A percentile compares a stretch with the other conserved stretches of the same genome.
These are phyloP conservation scores for Xylariales sp. DNA, from an alignment of 2,329 filamentous ascomycete species.

Conservation along the genomic window DNA sequence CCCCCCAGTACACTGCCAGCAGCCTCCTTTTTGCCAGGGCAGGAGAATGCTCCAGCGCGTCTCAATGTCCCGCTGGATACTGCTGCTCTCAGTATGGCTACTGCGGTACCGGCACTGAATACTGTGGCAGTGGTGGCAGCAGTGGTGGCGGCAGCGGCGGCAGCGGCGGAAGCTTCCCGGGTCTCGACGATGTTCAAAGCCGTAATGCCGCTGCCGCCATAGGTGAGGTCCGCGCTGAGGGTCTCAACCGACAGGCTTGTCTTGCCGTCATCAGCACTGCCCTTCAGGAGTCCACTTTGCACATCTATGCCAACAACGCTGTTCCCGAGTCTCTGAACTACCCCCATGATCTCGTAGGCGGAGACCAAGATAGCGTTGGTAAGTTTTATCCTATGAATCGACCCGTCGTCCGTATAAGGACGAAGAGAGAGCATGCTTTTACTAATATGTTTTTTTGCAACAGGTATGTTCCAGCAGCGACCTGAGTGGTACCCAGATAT, in stretches of 20 bases:
- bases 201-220: slow-evolving; percentile 26
- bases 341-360: slow-evolving; percentile 29
- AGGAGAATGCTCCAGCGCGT: slow-evolving; percentile 26
- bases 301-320: slow-evolving; percentile 31
- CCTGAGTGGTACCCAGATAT: slow-evolving; percentile 28
- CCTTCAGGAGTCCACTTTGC: slow-evolving; percentile 29
- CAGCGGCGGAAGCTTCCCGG: slow-evolving; percentile 23
- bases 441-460: slow-evolving; percentile 28
- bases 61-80: slow-evolving; percentile 27
- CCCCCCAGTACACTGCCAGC: slow-evolving; percentile 25
- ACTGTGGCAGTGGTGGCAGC: slow-evolving; percentile 23
- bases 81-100: slow-evolving; percentile 30
- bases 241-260: slow-evolving; percentile 30
- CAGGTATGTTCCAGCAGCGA: slow-evolving; percentile 25
- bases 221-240: slow-evolving; percentile 24
- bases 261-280: slow-evolving; percentile 29
- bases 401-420: slow-evolving; percentile 25
- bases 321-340: slow-evolving; percentile 29
- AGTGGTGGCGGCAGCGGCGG: slow-evolving; percentile 6
- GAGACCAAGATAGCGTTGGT: slow-evolving; percentile 29
- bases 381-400: slow-evolving; percentile 26
- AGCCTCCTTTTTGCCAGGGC: slow-evolving; percentile 25
- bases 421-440: slow-evolving; percentile 26
- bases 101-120: slow-evolving; percentile 26
- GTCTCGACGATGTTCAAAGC: slow-evolving; percentile 27